Evolutionary conservation across 1,139 yeast genomes (phyloP), one percentile per base, ranked within the genome.

Genomic region (Saccharomycopsis phalli): DNA sequence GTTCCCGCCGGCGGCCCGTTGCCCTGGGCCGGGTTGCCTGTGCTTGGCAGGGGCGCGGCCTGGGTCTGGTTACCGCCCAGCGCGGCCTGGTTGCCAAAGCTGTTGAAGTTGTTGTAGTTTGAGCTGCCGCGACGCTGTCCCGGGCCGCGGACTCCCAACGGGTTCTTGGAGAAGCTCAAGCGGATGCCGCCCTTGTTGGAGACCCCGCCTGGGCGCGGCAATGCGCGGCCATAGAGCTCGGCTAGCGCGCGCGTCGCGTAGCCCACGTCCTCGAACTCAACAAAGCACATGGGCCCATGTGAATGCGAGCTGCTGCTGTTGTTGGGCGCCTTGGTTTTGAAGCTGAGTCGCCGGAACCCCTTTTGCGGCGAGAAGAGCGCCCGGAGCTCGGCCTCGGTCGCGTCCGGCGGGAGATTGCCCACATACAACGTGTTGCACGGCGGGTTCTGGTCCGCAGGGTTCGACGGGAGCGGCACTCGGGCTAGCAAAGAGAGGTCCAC

Each of bases 271-370:
- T 91, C 97, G 66, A 91, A 91, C 63, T 91, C 98, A 43, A 91
- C 98, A 69, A 91, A 91, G 61, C 98, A 91, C 97, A 91, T 91
- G 41, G 98, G 98, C 2, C 98, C 98, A 61, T 81, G 93, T 49
- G 69, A 68, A 50, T 75, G 80, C 25, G 71, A 61, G 40, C 62
- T 60, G 2, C 60, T 55, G 50, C 60, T 60, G 21, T 59, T 46
- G 37, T 60, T 60, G 33, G 74, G 68, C 49, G 65, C 74, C 56
- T 81, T 81, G 19, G 84, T 81, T 51, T 96, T 73, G 68, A 91
- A 91, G 29, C 95, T 83, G 43, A 91, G 69, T 44, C 98, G 69
- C 57, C 94, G 79, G 65, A 91, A 91, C 2, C 98, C 98, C 47
- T 81, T 77, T 54, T 91, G 95, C 11, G 87, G 81, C 20, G 93